Evolutionary conservation across 495 filamentous ascomycete genomes (phyloP), one percentile per base, ranked within the genome.

Genomic region (Amphirosellinia nigrospora): DNA sequence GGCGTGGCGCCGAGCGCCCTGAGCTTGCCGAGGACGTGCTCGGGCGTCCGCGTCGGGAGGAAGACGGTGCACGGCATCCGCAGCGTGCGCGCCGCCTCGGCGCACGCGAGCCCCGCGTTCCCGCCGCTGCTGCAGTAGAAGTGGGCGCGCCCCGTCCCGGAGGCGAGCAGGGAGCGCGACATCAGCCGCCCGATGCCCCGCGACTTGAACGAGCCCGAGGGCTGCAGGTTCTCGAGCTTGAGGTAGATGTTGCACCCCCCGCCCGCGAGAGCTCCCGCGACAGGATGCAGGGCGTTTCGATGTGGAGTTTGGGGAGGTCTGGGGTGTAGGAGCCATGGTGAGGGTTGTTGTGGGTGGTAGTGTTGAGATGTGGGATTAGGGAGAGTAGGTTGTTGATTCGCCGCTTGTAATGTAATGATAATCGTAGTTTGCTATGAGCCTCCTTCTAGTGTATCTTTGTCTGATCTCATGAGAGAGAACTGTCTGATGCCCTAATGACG

Each of bases 181-280:
- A 95, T 89, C 75, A 94, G 87, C 79, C 92, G 88, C 71, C 94
- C 95, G 71, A 98, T 89, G 21, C 92, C 95, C 75, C 93, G 90
- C 38, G 94, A 97, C 80, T 98, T 99, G 89, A 98, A 99, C 11
- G 94, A 96, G 55, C 93, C 94, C 5, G 92, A 91, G 5, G 96
- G 95, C 74, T 99, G 95, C 74, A 95, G 88, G 80, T 93, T 93
- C 70, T 99, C 95, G 66, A 98, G 89, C 78, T 99, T 99, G 74
- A 99, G 90, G 80, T 91, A 94, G 81, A 98, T 88, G 70, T 88
- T 85, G 77, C 89, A 94, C 46, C 91, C 91, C 30, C 91, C 91
- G 84, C 84, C 68, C 86, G 84, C 43, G 91, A 94, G 34, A 96
- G 86, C 6, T 86, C 80, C 45, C 82, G 79, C 0, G 91, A 94